phyloP scores from a whole-genome alignment of 208 protist genomes.

The Leishmania martiniquensis region DNA sequence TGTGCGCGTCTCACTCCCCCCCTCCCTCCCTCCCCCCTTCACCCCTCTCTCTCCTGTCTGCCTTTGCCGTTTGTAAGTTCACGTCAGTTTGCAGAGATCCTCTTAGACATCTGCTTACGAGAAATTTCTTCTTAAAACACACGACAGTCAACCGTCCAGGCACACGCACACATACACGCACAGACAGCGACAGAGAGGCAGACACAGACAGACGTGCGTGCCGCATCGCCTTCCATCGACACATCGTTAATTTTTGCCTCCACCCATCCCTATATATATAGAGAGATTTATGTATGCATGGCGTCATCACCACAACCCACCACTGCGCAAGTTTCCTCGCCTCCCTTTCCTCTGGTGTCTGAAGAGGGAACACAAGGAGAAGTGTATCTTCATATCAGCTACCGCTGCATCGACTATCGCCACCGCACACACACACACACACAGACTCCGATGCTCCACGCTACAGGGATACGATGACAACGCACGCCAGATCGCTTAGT shows the following conservation, averaged over 20 bases:
- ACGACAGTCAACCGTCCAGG: not conserved
- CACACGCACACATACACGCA: not conserved
- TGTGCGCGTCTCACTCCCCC: not conserved
- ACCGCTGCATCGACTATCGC: not conserved
- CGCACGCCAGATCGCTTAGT: not conserved
- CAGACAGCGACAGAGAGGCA: not conserved
- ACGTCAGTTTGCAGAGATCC: not conserved
- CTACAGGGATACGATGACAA: not conserved
- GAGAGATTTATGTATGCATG: not conserved
- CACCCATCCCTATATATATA: not conserved
- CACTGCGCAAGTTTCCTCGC: not conserved
- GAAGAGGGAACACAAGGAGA: too few species aligned
- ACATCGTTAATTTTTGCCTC: not conserved
- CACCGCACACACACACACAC: not conserved
- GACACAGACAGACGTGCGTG: not conserved
- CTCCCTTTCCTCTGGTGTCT: not conserved
- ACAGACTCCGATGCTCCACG: not conserved
- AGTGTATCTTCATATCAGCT: too few species aligned
- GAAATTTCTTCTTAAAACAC: not conserved
- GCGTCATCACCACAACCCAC: not conserved
- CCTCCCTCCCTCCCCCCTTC: not conserved
- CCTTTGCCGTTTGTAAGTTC: too few species aligned
- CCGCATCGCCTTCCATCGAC: not conserved
- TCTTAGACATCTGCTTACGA: not conserved
- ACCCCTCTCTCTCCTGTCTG: not conserved